phyloP scores from a whole-genome alignment of 345 rosid genomes.

The Reutealis trisperma region DNA sequence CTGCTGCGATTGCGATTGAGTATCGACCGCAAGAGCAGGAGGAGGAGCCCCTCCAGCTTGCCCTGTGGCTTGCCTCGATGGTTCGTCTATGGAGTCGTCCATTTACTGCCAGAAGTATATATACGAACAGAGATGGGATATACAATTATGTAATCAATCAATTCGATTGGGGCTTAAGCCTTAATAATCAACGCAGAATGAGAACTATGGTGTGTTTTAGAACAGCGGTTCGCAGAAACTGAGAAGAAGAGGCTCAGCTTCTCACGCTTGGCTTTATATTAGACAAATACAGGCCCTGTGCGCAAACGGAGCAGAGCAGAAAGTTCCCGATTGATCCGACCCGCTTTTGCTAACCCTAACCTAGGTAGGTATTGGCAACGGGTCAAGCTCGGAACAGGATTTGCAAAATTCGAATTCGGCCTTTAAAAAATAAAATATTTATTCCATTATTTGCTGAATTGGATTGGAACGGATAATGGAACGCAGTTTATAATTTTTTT shows the following conservation, averaged over 20 bases:
- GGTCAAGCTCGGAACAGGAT: too few species aligned
- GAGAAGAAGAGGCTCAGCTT: too few species aligned
- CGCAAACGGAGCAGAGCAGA: not conserved
- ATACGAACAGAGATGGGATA: not conserved
- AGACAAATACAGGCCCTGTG: not conserved
- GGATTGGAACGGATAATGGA: too few species aligned
- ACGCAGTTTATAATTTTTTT: too few species aligned
- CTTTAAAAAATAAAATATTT: too few species aligned
- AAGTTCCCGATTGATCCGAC: constrained; percentile 25
- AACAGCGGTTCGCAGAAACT: too few species aligned
- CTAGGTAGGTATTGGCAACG: too few species aligned
- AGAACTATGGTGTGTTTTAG: not conserved
- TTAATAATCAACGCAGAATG: not conserved
- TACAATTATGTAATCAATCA: not conserved
- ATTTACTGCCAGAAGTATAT: not conserved
- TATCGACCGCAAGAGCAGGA: not conserved
- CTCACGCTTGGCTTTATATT: not conserved
- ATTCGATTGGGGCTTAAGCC: not conserved
- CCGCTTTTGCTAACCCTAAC: constrained; percentile 26
- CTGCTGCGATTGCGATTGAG: constrained; percentile 6
- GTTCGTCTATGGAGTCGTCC: not conserved
- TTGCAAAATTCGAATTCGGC: too few species aligned
- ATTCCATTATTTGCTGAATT: too few species aligned
- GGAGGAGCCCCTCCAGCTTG: not conserved
- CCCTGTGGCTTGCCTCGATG: not conserved